These are phyloP conservation scores for Isoetes engelmannii DNA, from an alignment of 83 land plant genomes.

Conservation along the genomic window DNA sequence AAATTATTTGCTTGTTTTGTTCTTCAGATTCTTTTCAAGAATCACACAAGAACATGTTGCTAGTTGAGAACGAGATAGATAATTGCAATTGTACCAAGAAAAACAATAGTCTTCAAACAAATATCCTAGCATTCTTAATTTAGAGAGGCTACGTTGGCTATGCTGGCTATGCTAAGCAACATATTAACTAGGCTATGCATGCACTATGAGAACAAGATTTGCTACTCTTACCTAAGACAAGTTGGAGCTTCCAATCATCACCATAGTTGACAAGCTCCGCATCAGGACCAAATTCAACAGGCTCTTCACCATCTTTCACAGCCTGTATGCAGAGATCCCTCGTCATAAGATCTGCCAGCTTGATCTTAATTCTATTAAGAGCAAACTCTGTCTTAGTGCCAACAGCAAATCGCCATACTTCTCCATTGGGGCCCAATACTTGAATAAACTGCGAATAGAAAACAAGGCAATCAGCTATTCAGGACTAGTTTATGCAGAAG, in stretches of 20 bases:
- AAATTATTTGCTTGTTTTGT: too few species aligned
- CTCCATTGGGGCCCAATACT: slow-evolving; percentile 42
- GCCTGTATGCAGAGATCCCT: slow-evolving; percentile 52
- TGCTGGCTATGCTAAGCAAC: background rate
- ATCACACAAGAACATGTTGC: background rate
- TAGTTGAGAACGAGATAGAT: background rate
- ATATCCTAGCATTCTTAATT: too few species aligned
- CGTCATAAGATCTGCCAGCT: slow-evolving; percentile 17
- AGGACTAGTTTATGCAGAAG: too few species aligned
- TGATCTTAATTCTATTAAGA: slow-evolving; percentile 42
- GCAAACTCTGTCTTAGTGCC: slow-evolving; percentile 66
- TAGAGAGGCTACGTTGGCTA: background rate
- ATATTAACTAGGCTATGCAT: background rate
- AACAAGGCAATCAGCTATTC: too few species aligned
- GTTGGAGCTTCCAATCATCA: slow-evolving; percentile 53
- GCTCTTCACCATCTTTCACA: slow-evolving; percentile 64
- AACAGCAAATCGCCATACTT: slow-evolving; percentile 44
- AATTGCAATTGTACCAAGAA: background rate
- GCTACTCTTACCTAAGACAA: slow-evolving; percentile 1
- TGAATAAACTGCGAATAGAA: slow-evolving; percentile 34
- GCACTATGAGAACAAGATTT: background rate
- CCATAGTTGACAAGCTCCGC: slow-evolving; percentile 56
- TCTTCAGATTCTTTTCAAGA: too few species aligned
- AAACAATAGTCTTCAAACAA: background rate
- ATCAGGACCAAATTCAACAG: slow-evolving; percentile 55